phyloP scores from a whole-genome alignment of 1,284 basidiomycete species.

The Puccinia novopanici region DNA sequence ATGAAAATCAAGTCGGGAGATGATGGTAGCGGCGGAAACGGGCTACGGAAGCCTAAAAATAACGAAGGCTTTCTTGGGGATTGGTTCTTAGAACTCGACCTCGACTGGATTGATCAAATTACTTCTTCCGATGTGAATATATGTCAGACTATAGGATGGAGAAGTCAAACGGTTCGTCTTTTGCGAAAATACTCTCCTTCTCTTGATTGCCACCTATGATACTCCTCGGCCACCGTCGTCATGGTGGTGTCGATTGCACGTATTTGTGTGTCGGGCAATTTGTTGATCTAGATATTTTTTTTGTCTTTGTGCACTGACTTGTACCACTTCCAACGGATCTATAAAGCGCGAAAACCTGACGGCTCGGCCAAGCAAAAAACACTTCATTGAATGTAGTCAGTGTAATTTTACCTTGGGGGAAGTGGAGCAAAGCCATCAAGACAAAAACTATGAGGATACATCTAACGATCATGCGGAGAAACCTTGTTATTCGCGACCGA shows the following conservation, averaged over 20 bases:
- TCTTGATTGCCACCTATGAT: too few relatives aligned
- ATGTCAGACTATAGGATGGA: background rate
- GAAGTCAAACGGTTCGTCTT: constrained; percentile 9
- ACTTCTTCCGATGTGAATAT: background rate
- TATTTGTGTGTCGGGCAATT: background rate
- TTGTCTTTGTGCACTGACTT: background rate
- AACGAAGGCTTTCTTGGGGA: constrained; percentile 33
- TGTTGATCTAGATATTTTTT: background rate
- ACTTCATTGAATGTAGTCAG: constrained; percentile 10
- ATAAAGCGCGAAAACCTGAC: background rate
- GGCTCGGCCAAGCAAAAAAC: background rate
- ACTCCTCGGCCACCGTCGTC: too few relatives aligned
- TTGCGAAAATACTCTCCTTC: too few relatives aligned
- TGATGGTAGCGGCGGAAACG: background rate
- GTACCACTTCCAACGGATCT: background rate
- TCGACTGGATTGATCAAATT: constrained; percentile 21
- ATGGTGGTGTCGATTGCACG: background rate
- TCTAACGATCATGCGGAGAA: background rate
- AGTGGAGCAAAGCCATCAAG: background rate
- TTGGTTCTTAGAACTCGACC: constrained; percentile 17
- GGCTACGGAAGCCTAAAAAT: background rate
- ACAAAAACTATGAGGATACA: background rate
- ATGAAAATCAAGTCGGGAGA: constrained; percentile 7
- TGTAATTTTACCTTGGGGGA: constrained; percentile 20
- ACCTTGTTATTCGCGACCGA: background rate